Percentiles rank a stretch among this genome's conserved stretches.
Conservation (phyloP, 2,329 filamentous ascomycete genomes). For the Penicillium brevicompactum region DNA sequence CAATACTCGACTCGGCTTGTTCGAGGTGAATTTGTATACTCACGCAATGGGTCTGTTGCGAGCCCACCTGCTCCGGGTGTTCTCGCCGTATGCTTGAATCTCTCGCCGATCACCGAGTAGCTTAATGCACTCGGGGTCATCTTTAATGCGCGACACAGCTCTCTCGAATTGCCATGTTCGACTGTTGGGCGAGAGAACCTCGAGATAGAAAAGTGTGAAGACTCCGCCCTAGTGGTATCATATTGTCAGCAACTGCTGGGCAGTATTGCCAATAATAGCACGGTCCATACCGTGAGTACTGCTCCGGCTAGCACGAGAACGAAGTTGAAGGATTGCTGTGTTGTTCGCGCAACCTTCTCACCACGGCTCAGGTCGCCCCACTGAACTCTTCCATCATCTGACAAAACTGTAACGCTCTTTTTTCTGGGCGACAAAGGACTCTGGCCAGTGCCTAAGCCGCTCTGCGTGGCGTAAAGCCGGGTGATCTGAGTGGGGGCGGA, state of each 20-base stretch:
- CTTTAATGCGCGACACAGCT: slow-evolving; percentile 76
- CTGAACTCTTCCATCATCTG: slow-evolving; percentile 78
- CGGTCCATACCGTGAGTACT: slow-evolving; percentile 66
- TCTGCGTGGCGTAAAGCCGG: slow-evolving; percentile 64
- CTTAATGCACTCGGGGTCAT: slow-evolving; percentile 69
- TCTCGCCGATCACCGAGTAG: slow-evolving; percentile 74
- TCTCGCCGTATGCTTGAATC: slow-evolving; percentile 80
- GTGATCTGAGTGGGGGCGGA: slow-evolving; percentile 36
- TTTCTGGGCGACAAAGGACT: slow-evolving; percentile 52
- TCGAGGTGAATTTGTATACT: slow-evolving; percentile 10
- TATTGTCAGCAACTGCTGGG: background rate
- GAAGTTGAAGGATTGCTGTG: slow-evolving; percentile 89
- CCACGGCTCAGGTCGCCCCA: slow-evolving; percentile 74
- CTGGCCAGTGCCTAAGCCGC: slow-evolving; percentile 42
- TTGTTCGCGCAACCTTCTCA: slow-evolving; percentile 82
- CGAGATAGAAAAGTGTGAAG: slow-evolving; percentile 73
- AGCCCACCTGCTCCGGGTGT: slow-evolving; percentile 80
- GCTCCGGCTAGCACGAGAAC: slow-evolving; percentile 74
- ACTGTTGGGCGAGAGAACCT: slow-evolving; percentile 82
- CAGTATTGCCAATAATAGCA: background rate
- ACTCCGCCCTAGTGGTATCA: slow-evolving; percentile 65
- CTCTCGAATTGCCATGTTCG: slow-evolving; percentile 88
- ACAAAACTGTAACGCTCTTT: slow-evolving; percentile 76
- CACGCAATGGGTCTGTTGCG: slow-evolving; percentile 60
- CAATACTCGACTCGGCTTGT: background rate